Evolutionary conservation across 106 monocot species (phyloP), one percentile per base, ranked within the genome.

Genomic region (Cymbidium sinense): DNA sequence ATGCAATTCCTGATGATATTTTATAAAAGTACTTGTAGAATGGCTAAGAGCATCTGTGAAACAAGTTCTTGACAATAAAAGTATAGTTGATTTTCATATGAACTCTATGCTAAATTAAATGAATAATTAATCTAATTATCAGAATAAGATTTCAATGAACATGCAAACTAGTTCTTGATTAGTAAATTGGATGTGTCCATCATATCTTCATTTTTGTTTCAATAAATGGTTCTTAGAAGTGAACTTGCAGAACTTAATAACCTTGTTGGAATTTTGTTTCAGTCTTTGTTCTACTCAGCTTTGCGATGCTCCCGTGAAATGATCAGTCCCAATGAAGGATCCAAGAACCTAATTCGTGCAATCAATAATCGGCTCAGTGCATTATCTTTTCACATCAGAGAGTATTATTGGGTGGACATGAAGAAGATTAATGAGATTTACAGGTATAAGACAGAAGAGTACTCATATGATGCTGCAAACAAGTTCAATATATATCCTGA

Each of bases 281-380:
- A 96, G 93, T 85, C 96, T 64, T 81, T 96, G 61, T 96, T 96
- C 87, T 96, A 96, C 82, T 96, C 96, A 44, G 96, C 96, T 75
- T 80, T 96, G 18, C 77, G 89, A 47, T 95, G 87, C 80, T 85
- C 93, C 34, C 85, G 89, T 41, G 96, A 96, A 79, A 93, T 96
- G 87, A 84, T 96, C n/a, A 77, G 84, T 35, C 27, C 81, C 30
- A 91, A 91, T 78, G 93, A 89, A 75, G 96, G 89, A 75, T 91
- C 96, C 0, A 91, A 89, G 78, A 84, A 83, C 78, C 85, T 96
- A 3, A 12, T 96, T 62, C 87, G 81, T 37, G 93, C 93, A 10
- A 87, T 93, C 70, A 96, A 91, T 73, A 96, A 91, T 78, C 87
- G 93, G 73, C 89, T 96, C 11, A 96, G 91, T 82, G 91, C 93